Conservation (phyloP, 805 yeast genomes). For the Grigorovia humatica region DNA sequence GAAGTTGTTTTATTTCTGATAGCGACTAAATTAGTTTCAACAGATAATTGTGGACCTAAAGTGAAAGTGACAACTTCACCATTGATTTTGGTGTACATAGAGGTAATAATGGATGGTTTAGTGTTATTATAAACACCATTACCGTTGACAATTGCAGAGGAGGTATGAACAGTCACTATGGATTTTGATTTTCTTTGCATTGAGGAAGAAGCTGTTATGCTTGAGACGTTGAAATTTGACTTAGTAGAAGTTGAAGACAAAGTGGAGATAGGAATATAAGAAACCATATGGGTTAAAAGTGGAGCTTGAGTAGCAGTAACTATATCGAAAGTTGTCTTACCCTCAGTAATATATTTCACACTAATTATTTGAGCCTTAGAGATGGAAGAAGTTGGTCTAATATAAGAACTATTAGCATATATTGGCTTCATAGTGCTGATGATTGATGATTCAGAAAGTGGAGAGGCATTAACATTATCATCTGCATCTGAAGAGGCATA, state of each 20-base stretch:
- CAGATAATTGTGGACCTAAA: constrained; percentile 11
- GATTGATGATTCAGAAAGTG: not conserved
- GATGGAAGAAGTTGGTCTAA: not conserved
- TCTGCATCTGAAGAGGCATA: not conserved
- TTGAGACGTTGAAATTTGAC: not conserved
- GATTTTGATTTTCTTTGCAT: not conserved
- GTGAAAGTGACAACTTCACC: constrained; percentile 4
- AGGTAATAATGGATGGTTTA: not conserved
- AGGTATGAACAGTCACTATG: not conserved
- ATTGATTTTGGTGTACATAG: not conserved
- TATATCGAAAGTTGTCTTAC: not conserved
- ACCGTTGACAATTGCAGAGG: not conserved
- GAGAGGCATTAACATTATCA: not conserved
- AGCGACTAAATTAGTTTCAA: constrained; percentile 22
- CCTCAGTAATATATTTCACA: not conserved
- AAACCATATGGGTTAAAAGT: constrained; percentile 1
- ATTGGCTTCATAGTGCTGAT: not conserved
- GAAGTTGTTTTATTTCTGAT: not conserved
- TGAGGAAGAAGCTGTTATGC: not conserved
- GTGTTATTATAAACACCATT: not conserved
- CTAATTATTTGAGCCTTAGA: not conserved
- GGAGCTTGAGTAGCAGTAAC: not conserved
- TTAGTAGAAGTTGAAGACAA: not conserved
- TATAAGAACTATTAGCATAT: not conserved
- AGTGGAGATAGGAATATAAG: constrained; percentile 2